A percentile compares a stretch with the other conserved stretches of the same genome.
Conservation (phyloP, 176 grass and related monocot genomes). For the Tillandsia leiboldiana region DNA sequence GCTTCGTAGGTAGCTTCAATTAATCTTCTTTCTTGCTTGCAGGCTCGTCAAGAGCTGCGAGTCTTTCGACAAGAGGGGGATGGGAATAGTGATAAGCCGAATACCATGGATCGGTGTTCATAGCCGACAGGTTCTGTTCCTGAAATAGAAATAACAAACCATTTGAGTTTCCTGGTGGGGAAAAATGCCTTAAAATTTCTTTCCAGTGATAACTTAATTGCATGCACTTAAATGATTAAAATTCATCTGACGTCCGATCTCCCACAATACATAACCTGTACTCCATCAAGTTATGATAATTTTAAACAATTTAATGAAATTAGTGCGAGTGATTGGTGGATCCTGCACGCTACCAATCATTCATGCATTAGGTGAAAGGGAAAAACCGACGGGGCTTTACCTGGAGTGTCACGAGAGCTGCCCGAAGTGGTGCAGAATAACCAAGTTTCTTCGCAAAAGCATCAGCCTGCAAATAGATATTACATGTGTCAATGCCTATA, state of each 20-base stretch:
- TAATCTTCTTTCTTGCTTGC: slow-evolving; percentile 78
- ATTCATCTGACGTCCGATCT: too few relatives aligned
- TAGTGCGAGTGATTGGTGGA: too few relatives aligned
- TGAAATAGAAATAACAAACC: slow-evolving; percentile 22
- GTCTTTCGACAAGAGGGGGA: slow-evolving; percentile 90
- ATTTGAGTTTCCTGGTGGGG: not conserved
- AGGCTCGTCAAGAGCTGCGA: slow-evolving; percentile 57
- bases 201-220: too few relatives aligned
- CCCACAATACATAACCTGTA: too few relatives aligned
- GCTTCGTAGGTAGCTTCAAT: not conserved
- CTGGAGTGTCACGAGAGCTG: slow-evolving; percentile 47
- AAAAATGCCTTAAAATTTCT: not conserved
- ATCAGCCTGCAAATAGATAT: slow-evolving; percentile 58
- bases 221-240: too few relatives aligned
- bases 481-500: slow-evolving; percentile 22
- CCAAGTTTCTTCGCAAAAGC: slow-evolving; percentile 96
- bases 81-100: slow-evolving; percentile 99
- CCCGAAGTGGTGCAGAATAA: slow-evolving; percentile 56
- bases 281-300: too few relatives aligned
- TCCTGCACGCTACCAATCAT: too few relatives aligned
- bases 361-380: too few relatives aligned
- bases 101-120: slow-evolving; percentile 99
- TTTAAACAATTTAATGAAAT: too few relatives aligned
- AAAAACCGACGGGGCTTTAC: not conserved
- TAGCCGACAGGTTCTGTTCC: slow-evolving; percentile 96